A percentile compares a stretch with the other conserved stretches of the same genome.
Evolutionary conservation across 2,329 filamentous ascomycete genomes (phyloP).

Genomic region (Colletotrichum camelliae): DNA sequence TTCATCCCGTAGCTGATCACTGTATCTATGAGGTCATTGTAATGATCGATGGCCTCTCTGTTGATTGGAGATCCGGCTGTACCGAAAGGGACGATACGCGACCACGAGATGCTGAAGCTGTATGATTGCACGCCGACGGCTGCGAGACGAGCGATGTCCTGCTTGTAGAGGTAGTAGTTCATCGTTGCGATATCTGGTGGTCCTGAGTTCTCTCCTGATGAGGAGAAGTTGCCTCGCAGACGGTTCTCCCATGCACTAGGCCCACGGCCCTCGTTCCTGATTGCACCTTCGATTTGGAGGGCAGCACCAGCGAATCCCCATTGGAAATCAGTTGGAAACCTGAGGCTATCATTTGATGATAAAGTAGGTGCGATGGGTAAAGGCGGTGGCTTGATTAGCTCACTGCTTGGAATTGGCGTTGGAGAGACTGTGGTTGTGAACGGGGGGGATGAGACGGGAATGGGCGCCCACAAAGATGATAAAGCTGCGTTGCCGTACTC

Average conservation of each 20-base stretch:
- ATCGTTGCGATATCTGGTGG: constrained; percentile 34
- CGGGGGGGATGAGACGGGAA: constrained; percentile 32
- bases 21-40: constrained; percentile 58
- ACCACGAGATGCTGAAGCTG: constrained; percentile 58
- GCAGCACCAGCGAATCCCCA: constrained; percentile 6
- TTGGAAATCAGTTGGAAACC: constrained; percentile 43
- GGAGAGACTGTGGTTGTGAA: constrained; percentile 55
- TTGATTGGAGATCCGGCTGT: constrained; percentile 56
- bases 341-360: constrained; percentile 8
- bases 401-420: constrained; percentile 57
- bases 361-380: background rate
- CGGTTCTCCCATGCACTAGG: background rate
- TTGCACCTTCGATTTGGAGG: constrained; percentile 1
- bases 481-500: constrained; percentile 34
- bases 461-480: constrained; percentile 38
- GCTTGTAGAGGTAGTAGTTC: constrained; percentile 61
- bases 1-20: constrained; percentile 54
- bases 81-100: constrained; percentile 57
- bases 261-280: background rate
- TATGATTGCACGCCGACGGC: constrained; percentile 56
- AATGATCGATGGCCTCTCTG: constrained; percentile 54
- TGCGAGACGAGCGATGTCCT: constrained; percentile 58
- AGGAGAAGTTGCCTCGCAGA: constrained; percentile 29
- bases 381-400: constrained; percentile 39
- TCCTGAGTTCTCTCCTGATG: background rate